phyloP scores from a whole-genome alignment of 768 basidiomycete genomes.

The Boletellus ananiceps region DNA sequence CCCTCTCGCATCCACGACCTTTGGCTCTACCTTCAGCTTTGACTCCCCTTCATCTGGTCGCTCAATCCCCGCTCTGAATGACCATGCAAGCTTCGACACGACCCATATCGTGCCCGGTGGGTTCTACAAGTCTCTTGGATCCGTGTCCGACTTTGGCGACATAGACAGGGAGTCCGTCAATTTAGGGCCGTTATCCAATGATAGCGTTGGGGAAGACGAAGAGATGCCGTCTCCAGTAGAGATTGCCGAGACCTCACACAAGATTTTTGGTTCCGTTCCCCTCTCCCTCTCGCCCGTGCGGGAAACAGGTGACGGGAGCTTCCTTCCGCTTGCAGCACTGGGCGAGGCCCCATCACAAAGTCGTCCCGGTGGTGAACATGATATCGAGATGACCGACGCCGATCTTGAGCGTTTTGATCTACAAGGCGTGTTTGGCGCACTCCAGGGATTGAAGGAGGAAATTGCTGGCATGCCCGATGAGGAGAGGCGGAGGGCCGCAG shows the following conservation, averaged over 20 bases:
- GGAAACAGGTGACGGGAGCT: slow-evolving; percentile 6
- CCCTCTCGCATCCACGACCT: slow-evolving; percentile 15
- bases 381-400: slow-evolving; percentile 31
- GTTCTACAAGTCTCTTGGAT: slow-evolving; percentile 51
- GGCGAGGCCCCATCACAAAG: slow-evolving; percentile 26
- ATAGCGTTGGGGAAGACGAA: slow-evolving; percentile 9
- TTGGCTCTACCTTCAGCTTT: slow-evolving; percentile 29
- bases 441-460: slow-evolving; percentile 71
- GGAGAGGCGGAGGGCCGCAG: slow-evolving; percentile 64
- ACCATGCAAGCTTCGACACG: slow-evolving; percentile 11
- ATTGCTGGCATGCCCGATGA: slow-evolving; percentile 61
- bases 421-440: slow-evolving; percentile 50
- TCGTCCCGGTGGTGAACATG: slow-evolving; percentile 11
- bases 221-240: slow-evolving; percentile 48
- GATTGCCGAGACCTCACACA: slow-evolving; percentile 43
- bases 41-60: slow-evolving; percentile 17
- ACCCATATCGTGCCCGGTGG: slow-evolving; percentile 18
- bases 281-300: slow-evolving; percentile 15
- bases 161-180: slow-evolving; percentile 31
- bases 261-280: slow-evolving; percentile 43
- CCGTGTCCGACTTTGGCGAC: slow-evolving; percentile 56
- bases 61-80: slow-evolving; percentile 26
- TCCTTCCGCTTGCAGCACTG: background rate
- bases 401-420: slow-evolving; percentile 56
- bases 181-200: slow-evolving; percentile 8